Evolutionary conservation across 2,329 filamentous ascomycete species (phyloP).

Genomic region (Colletotrichum plurivorum): DNA sequence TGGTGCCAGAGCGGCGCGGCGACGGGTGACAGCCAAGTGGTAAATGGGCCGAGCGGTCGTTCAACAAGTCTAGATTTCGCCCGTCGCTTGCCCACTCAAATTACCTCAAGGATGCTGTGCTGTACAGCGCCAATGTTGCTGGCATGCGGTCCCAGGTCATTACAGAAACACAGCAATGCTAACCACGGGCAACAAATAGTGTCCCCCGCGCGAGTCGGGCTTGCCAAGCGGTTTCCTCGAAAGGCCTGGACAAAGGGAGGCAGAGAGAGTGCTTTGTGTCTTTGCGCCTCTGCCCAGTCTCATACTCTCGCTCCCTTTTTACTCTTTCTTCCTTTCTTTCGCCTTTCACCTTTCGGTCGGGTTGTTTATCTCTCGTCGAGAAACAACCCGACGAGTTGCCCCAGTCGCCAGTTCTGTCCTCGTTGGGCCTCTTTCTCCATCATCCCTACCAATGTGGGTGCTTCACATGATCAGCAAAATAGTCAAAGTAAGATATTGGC

Average conservation of each 20-base stretch:
- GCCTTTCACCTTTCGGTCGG: no score
- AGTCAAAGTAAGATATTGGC: no score
- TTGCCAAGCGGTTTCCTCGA: not conserved
- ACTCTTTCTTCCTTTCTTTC: no score
- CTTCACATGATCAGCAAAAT: no score
- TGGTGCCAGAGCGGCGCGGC: slow-evolving; percentile 11
- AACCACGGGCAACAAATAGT: not conserved
- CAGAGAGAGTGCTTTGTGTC: not conserved
- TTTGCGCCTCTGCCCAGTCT: no score
- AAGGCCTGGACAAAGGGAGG: not conserved
- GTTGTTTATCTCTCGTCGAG: no score
- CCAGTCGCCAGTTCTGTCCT: no score
- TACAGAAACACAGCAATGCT: not conserved
- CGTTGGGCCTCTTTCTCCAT: no score
- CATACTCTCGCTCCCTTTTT: no score
- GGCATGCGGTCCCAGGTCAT: slow-evolving; percentile 9
- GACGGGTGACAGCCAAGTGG: slow-evolving; percentile 29
- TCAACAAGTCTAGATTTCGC: slow-evolving; percentile 3
- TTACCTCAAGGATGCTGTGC: no score
- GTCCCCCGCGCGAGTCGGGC: not conserved
- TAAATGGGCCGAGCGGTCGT: slow-evolving; percentile 15
- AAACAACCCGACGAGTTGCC: no score
- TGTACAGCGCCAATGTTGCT: not conserved
- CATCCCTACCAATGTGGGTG: no score
- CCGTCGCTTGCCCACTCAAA: not conserved